Base-by-base conservation (phyloP, 2,329 filamentous ascomycete species). In the Xylaria sp. region DNA sequence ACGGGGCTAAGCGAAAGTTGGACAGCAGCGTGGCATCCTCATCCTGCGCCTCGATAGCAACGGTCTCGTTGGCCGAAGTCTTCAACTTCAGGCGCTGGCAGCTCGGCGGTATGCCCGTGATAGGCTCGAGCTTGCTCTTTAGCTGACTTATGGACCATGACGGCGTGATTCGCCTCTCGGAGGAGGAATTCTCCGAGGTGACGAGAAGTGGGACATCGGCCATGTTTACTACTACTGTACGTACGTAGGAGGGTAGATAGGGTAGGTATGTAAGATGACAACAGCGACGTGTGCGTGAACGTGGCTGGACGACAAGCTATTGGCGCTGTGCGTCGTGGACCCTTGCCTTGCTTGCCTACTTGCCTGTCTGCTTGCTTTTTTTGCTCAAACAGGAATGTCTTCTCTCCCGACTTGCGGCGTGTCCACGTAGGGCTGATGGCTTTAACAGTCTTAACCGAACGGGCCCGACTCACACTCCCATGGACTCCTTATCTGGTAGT, bases 141-240 rank as follows among this genome's bases (percentile, higher is more conserved):
- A 98, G 84, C 72, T 92, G 89, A 58, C 85, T 83, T 74, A 99
- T 90, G 65, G 89, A 90, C 95, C 95, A 99, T 69, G 94, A 90
- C 14, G 94, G 94, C 25, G 92, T 94, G 76, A 98, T 88, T 69
- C 95, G 92, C 65, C 94, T 91, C 80, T 99, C 95, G 54, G 92
- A 94, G 51, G 89, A 87, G 50, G 90, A 84, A 77, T 90, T 91
- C 64, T 92, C 89, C 54, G 91, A 94, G 64, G 85, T 85, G 73
- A 95, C 86, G 67, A 89, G 83, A 71, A 95, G 83, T 68, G 91
- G 89, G 60, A 95, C 84, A 76, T 95, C 92, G 57, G 88, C 85
- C 80, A 90, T 87, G 75, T 78, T 78, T 50, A 21, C 47, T 38
- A 40, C 37, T 5, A 31, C 28, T 31, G 28, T 42, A 42, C 38